Conservation (phyloP, 139 green algal genomes). For the Ettlia oleoabundans region DNA sequence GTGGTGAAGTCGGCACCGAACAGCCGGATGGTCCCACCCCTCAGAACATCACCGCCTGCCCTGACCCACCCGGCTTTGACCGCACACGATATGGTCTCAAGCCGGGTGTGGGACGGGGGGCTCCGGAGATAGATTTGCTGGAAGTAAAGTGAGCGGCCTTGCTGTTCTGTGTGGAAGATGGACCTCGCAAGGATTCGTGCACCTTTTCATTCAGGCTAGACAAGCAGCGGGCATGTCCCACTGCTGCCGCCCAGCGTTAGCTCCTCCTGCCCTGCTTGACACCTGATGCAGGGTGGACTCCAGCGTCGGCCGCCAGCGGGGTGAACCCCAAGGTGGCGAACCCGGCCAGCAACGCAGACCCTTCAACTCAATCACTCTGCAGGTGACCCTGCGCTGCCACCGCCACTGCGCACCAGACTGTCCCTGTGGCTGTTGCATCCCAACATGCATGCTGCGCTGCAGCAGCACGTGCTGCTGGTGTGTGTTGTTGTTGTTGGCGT, state of each 20-base stretch:
- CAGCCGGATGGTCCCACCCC: neutral
- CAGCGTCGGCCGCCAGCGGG: neutral
- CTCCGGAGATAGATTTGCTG: conserved; percentile 62
- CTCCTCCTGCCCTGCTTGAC: neutral
- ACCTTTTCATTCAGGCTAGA: too few species aligned
- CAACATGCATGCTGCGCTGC: neutral
- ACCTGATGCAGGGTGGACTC: neutral
- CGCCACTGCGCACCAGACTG: neutral
- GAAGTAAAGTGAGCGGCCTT: conserved; percentile 48
- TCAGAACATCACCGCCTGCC: conserved; percentile 27
- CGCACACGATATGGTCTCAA: conserved; percentile 15
- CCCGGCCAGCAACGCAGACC: neutral
- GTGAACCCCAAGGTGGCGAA: neutral
- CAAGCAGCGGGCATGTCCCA: neutral
- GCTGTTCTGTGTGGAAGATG: too few species aligned
- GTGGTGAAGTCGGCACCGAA: neutral
- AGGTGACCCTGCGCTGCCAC: neutral
- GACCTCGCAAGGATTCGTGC: too few species aligned
- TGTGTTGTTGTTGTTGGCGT: too few species aligned
- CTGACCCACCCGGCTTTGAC: conserved; percentile 4
- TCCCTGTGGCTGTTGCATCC: neutral
- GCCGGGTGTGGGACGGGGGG: conserved; percentile 40
- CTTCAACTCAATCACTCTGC: neutral
- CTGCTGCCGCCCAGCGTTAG: too few species aligned
- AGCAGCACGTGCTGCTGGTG: too few species aligned